Percentiles rank a stretch among this genome's conserved stretches.
phyloP scores from a whole-genome alignment of 257 asterid species.

The Gardenia jasminoides region DNA sequence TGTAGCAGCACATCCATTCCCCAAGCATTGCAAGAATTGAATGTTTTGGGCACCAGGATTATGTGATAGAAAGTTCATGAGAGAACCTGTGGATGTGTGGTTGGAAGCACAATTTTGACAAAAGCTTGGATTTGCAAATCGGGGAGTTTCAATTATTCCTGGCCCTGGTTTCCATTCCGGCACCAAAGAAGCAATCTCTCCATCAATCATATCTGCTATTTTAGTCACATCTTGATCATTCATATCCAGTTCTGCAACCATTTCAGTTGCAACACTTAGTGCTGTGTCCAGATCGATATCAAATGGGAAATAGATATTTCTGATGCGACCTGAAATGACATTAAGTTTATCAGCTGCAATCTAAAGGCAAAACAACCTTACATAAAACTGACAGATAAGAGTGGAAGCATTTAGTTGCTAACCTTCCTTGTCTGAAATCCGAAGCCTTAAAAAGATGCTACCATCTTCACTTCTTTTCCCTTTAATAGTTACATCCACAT shows the following conservation, averaged over 20 bases:
- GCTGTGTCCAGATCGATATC: slow-evolving; percentile 46
- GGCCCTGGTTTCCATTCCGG: slow-evolving; percentile 50
- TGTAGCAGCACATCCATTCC: slow-evolving; percentile 46
- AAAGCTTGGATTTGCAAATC: slow-evolving; percentile 24
- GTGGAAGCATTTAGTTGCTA: neutral
- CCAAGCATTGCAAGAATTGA: slow-evolving; percentile 33
- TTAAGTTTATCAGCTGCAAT: slow-evolving; percentile 6
- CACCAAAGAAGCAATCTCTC: slow-evolving; percentile 47
- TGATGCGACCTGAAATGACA: slow-evolving; percentile 41
- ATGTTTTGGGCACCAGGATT: slow-evolving; percentile 27
- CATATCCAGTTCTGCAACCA: slow-evolving; percentile 52
- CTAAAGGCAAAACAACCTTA: neutral
- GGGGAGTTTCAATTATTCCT: slow-evolving; percentile 37
- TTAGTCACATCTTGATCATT: slow-evolving; percentile 48
- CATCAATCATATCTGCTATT: slow-evolving; percentile 54
- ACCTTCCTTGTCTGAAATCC: slow-evolving; percentile 59
- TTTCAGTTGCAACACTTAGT: slow-evolving; percentile 50
- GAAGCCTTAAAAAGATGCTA: slow-evolving; percentile 45
- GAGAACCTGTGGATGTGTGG: slow-evolving; percentile 43
- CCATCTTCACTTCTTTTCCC: slow-evolving; percentile 52
- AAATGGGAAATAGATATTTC: slow-evolving; percentile 53
- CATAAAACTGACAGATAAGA: neutral
- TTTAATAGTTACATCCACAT: slow-evolving; percentile 44
- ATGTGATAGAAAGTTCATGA: slow-evolving; percentile 30
- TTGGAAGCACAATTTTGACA: slow-evolving; percentile 44